Conservation (phyloP, 1,284 basidiomycete genomes). For the Cutaneotrichosporon arboriforme region DNA sequence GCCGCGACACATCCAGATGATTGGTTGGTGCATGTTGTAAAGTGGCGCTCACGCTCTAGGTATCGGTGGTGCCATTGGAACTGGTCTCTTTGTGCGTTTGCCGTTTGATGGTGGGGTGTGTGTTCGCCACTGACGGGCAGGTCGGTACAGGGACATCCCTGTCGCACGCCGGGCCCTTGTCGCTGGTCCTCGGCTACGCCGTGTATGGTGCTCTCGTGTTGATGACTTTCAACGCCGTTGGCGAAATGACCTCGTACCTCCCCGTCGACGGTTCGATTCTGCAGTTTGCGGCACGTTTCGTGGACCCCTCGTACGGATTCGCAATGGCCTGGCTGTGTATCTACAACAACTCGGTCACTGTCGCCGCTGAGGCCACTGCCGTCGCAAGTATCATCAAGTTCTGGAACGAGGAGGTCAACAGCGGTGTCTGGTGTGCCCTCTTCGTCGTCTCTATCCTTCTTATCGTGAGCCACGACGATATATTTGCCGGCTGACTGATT, state of each 20-base stretch:
- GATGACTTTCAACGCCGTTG: constrained; percentile 18
- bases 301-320: constrained; percentile 13
- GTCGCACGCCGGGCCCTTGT: constrained; percentile 12
- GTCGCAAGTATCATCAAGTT: constrained; percentile 10
- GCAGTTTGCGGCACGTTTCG: constrained; percentile 14
- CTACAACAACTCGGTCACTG: constrained; percentile 13
- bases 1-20: constrained; percentile 10
- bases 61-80: constrained; percentile 51
- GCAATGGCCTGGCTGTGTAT: constrained; percentile 15
- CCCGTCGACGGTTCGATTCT: constrained; percentile 18
- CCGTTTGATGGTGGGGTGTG: too few species aligned
- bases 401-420: constrained; percentile 11
- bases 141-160: constrained; percentile 10
- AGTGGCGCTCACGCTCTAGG: neutral
- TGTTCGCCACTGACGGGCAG: neutral
- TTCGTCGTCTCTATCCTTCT: constrained; percentile 3
- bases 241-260: constrained; percentile 19
- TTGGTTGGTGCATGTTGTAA: neutral
- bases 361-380: constrained; percentile 10
- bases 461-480: neutral
- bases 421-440: constrained; percentile 8
- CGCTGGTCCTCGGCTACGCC: constrained; percentile 14
- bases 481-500: neutral
- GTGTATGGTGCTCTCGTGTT: constrained; percentile 13
- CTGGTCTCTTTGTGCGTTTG: constrained; percentile 43